These are phyloP conservation scores for Fonsecaea monophora DNA, from an alignment of 2,329 filamentous ascomycete species.

Conservation along the genomic window DNA sequence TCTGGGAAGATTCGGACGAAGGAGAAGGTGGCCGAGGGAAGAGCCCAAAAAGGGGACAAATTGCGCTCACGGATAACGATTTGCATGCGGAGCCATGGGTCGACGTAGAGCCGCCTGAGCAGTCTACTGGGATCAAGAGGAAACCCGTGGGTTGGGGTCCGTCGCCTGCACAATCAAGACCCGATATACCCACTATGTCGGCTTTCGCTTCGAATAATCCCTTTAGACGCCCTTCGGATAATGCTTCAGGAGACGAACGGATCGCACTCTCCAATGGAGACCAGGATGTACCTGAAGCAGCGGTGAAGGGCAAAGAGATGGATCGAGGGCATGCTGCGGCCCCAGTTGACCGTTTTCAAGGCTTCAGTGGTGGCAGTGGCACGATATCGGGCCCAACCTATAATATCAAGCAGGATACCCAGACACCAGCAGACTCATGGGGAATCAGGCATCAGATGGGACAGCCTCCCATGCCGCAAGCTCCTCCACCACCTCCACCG, in stretches of 20 bases:
- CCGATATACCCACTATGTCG: background rate
- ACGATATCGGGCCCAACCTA: constrained; percentile 16
- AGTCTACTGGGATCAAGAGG: constrained; percentile 34
- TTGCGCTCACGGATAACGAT: constrained; percentile 18
- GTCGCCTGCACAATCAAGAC: constrained; percentile 17
- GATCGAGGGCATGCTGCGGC: constrained; percentile 18
- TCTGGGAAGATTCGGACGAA: constrained; percentile 40
- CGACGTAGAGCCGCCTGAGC: constrained; percentile 25
- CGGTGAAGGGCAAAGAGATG: constrained; percentile 28
- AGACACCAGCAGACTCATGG: constrained; percentile 19
- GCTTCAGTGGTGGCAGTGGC: constrained; percentile 12
- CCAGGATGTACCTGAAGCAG: constrained; percentile 2
- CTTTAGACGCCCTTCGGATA: constrained; percentile 35
- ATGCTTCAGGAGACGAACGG: constrained; percentile 4
- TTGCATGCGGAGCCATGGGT: constrained; percentile 28
- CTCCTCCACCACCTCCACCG: constrained; percentile 33
- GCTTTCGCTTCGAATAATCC: constrained; percentile 40
- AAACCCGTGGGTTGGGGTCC: constrained; percentile 31
- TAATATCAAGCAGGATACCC: constrained; percentile 3
- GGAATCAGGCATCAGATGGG: constrained; percentile 10
- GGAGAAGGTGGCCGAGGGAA: constrained; percentile 25
- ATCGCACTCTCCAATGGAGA: constrained; percentile 17
- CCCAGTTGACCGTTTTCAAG: constrained; percentile 16
- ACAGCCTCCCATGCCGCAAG: constrained; percentile 31
- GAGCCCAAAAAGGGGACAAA: constrained; percentile 20